These are phyloP conservation scores for Candida pseudofarinosa DNA, from an alignment of 805 yeast species.

Conservation along the genomic window DNA sequence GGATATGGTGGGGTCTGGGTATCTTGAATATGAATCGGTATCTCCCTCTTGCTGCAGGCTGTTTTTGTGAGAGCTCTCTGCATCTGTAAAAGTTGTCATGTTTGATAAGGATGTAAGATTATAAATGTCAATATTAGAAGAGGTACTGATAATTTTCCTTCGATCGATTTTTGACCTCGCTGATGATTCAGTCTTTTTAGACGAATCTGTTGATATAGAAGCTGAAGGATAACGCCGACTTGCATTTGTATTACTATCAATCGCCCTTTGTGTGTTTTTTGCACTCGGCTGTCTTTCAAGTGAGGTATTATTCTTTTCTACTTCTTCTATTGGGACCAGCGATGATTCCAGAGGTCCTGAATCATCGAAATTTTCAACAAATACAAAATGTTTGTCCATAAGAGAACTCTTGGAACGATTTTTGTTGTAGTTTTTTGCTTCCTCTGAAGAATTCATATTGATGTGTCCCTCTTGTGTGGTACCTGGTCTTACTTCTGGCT, in stretches of 20 bases:
- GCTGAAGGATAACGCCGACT: neutral
- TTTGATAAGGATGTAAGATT: constrained; percentile 15
- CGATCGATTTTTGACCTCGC: constrained; percentile 2
- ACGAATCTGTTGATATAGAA: neutral
- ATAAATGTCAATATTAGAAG: constrained; percentile 13
- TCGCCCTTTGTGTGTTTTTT: neutral
- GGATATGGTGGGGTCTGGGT: constrained; percentile 19
- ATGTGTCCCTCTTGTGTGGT: too few relatives aligned
- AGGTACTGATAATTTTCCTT: constrained; percentile 13
- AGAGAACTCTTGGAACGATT: too few relatives aligned
- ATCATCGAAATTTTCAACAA: constrained; percentile 28
- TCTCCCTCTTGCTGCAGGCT: constrained; percentile 3
- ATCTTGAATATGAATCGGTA: constrained; percentile 6
- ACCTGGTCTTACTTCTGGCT: neutral
- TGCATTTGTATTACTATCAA: neutral
- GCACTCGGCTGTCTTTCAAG: neutral
- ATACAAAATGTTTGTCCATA: constrained; percentile 15
- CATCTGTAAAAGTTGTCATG: constrained; percentile 11
- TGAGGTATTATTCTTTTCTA: neutral
- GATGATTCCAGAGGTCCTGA: constrained; percentile 1
- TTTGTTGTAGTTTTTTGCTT: too few relatives aligned
- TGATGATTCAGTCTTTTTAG: constrained; percentile 2
- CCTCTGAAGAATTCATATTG: too few relatives aligned
- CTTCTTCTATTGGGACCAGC: neutral
- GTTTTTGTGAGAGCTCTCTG: constrained; percentile 4